Evolutionary conservation across 257 asterid genomes (phyloP).

Genomic region (Leptodermis oblonga): DNA sequence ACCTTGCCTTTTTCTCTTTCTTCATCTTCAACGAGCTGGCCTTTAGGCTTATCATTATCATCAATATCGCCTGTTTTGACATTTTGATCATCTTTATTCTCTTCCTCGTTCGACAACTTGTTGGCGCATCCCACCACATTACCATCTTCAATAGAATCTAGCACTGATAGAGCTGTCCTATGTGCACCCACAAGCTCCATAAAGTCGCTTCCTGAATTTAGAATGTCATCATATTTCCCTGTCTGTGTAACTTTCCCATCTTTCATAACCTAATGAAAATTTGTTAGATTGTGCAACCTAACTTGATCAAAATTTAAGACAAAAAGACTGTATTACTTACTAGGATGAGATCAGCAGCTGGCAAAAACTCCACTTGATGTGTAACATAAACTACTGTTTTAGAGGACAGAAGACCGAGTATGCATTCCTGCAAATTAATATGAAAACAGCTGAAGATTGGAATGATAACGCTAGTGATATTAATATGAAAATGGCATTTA

Average conservation of each 20-base stretch:
- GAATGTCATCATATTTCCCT: slow-evolving; percentile 73
- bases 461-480: background rate
- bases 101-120: too few species aligned
- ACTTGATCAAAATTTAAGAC: slow-evolving; percentile 3
- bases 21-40: slow-evolving; percentile 86
- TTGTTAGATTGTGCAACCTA: background rate
- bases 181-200: slow-evolving; percentile 93
- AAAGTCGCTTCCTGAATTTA: slow-evolving; percentile 62
- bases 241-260: slow-evolving; percentile 70
- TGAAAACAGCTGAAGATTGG: background rate
- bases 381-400: slow-evolving; percentile 76
- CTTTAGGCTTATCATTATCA: slow-evolving; percentile 26
- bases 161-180: slow-evolving; percentile 61
- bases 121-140: too few species aligned
- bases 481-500: slow-evolving; percentile 24
- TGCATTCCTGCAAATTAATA: slow-evolving; percentile 55
- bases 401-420: slow-evolving; percentile 47
- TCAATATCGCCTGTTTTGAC: too few species aligned
- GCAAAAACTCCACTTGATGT: slow-evolving; percentile 88
- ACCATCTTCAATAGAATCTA: slow-evolving; percentile 45
- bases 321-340: slow-evolving; percentile 32
- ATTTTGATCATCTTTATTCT: slow-evolving; percentile 28
- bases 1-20: slow-evolving; percentile 89
- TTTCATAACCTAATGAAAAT: slow-evolving; percentile 63
- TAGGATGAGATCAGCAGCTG: slow-evolving; percentile 75